Conservation (phyloP, 163 green algal genomes). For the Coccomyxa subellipsoidea region DNA sequence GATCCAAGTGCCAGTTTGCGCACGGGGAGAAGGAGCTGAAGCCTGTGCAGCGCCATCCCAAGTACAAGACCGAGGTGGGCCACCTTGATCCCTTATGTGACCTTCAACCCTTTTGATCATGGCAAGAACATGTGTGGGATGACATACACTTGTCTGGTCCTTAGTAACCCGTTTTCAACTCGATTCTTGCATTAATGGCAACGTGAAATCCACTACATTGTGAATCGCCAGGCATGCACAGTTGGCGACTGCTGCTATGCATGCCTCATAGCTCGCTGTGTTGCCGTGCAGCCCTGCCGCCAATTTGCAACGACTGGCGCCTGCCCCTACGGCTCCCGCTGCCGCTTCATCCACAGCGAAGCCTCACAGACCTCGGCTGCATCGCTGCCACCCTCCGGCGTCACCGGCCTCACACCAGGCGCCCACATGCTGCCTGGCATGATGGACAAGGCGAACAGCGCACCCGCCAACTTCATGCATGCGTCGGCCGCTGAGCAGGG, state of each 20-base stretch:
- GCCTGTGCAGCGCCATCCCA: conserved; percentile 71
- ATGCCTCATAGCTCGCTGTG: too few relatives aligned
- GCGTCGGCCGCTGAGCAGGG: neutral
- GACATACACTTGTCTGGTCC: neutral
- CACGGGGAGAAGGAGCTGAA: conserved; percentile 79
- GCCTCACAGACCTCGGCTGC: neutral
- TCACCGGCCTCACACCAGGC: too few relatives aligned
- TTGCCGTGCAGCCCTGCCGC: conserved; percentile 73
- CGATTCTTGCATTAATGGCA: too few relatives aligned
- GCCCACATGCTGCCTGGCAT: too few relatives aligned
- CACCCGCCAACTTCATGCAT: neutral
- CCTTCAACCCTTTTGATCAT: neutral
- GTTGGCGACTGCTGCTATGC: neutral
- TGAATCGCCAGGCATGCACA: neutral
- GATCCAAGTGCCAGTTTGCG: conserved; percentile 86
- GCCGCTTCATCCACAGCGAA: conserved; percentile 82
- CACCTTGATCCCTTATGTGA: too few relatives aligned
- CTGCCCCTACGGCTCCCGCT: conserved; percentile 89
- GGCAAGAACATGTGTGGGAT: too few relatives aligned
- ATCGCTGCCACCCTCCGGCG: too few relatives aligned
- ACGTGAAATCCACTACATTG: too few relatives aligned
- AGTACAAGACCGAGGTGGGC: conserved; percentile 87
- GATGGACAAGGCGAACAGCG: neutral
- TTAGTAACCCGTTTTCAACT: too few relatives aligned
- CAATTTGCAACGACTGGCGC: conserved; percentile 74